phyloP scores from a whole-genome alignment of 2,329 filamentous ascomycete genomes.

The Apiospora arundinis region DNA sequence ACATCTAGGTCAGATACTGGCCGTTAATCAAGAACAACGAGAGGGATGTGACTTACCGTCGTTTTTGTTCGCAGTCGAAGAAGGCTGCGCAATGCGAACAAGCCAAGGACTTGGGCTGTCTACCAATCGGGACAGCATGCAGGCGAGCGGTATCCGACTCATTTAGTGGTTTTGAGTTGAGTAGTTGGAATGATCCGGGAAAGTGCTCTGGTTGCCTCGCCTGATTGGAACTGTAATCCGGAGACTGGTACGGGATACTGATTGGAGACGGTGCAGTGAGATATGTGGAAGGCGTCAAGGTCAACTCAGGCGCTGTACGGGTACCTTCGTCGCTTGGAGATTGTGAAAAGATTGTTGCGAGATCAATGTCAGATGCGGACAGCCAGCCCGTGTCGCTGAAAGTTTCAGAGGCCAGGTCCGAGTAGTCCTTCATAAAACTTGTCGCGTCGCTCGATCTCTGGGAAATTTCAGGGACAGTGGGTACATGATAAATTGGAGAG shows the following conservation, averaged over 20 bases:
- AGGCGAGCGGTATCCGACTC: too few species aligned
- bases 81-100: too few species aligned
- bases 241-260: background rate
- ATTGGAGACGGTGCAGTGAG: background rate
- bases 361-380: background rate
- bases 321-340: background rate
- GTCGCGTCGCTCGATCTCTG: background rate
- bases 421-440: background rate
- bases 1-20: background rate
- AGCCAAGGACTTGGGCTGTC: too few species aligned
- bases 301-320: background rate
- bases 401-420: too few species aligned
- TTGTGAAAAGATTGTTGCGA: background rate
- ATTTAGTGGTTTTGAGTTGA: too few species aligned
- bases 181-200: too few species aligned
- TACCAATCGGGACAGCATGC: too few species aligned
- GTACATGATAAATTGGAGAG: background rate
- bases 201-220: too few species aligned
- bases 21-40: too few species aligned
- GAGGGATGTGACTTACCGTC: too few species aligned
- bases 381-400: too few species aligned
- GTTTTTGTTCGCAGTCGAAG: too few species aligned
- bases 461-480: background rate
- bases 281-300: background rate
- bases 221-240: background rate